Conservation (phyloP, 1,139 yeast species). For the Taphrina wiesneri region DNA sequence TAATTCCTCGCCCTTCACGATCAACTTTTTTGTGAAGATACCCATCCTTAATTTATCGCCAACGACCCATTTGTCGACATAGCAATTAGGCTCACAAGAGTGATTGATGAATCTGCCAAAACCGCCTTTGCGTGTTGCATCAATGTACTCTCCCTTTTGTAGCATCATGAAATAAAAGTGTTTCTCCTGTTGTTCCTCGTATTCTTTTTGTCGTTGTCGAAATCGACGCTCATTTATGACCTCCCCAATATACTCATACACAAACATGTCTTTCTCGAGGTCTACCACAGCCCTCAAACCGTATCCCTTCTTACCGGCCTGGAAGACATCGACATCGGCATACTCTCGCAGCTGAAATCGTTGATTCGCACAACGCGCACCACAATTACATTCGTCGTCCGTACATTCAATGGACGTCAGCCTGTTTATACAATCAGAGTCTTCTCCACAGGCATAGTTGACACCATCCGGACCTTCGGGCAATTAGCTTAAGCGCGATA, state of each 20-base stretch:
- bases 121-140: constrained; percentile 86
- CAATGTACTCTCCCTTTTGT: constrained; percentile 87
- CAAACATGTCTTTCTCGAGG: constrained; percentile 65
- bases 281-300: constrained; percentile 73
- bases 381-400: constrained; percentile 70
- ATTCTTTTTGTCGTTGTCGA: constrained; percentile 68
- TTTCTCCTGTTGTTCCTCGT: constrained; percentile 67
- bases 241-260: constrained; percentile 92
- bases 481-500: constrained; percentile 1
- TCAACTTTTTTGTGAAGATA: constrained; percentile 77
- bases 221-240: constrained; percentile 77
- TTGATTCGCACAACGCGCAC: constrained; percentile 78
- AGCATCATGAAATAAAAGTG: constrained; percentile 98
- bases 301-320: constrained; percentile 81
- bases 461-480: constrained; percentile 26
- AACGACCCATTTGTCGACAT: constrained; percentile 96
- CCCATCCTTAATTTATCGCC: constrained; percentile 92
- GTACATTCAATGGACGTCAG: constrained; percentile 90
- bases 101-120: constrained; percentile 91
- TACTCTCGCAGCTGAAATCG: constrained; percentile 76
- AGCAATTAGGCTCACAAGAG: constrained; percentile 91
- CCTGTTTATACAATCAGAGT: constrained; percentile 86
- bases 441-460: constrained; percentile 79
- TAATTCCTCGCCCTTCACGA: constrained; percentile 80
- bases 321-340: constrained; percentile 71